A percentile compares a stretch with the other conserved stretches of the same genome.
phyloP scores from a whole-genome alignment of 495 filamentous ascomycete species.

The Coniosporium apollinis region DNA sequence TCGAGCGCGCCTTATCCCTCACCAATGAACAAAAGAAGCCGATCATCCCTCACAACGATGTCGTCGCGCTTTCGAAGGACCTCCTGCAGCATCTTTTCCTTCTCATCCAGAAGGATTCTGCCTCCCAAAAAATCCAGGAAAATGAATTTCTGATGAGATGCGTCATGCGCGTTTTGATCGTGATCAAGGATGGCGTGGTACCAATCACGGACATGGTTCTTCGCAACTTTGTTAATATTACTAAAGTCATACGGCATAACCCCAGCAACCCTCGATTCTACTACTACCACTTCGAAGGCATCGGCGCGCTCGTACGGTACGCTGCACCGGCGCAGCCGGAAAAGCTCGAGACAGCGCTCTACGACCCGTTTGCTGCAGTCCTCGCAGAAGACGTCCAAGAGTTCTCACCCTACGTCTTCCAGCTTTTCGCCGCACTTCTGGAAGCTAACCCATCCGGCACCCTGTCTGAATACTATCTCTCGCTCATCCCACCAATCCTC shows the following conservation, averaged over 20 bases:
- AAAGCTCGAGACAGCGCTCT: conserved; percentile 61
- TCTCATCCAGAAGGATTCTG: conserved; percentile 62
- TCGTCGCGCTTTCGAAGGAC: conserved; percentile 66
- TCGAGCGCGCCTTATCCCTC: conserved; percentile 76
- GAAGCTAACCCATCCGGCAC: conserved; percentile 60
- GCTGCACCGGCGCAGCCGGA: conserved; percentile 48
- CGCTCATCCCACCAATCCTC: conserved; percentile 57
- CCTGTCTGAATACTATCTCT: conserved; percentile 59
- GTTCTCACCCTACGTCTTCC: conserved; percentile 93
- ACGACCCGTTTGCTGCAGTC: conserved; percentile 56
- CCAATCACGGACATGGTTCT: conserved; percentile 58
- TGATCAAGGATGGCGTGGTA: conserved; percentile 62
- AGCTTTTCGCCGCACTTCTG: conserved; percentile 77
- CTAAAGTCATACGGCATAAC: conserved; percentile 72
- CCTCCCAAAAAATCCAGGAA: conserved; percentile 87
- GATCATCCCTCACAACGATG: conserved; percentile 52
- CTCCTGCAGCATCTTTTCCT: conserved; percentile 84
- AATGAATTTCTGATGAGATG: conserved; percentile 98
- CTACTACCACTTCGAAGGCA: conserved; percentile 91
- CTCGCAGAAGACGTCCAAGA: conserved; percentile 73
- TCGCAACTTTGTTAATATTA: conserved; percentile 67
- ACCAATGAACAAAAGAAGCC: conserved; percentile 54
- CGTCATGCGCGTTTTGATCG: conserved; percentile 90
- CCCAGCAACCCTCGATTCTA: conserved; percentile 96
- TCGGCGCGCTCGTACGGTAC: conserved; percentile 87